phyloP scores from a whole-genome alignment of 1,284 basidiomycete genomes.

The Butyriboletus appendiculatus region DNA sequence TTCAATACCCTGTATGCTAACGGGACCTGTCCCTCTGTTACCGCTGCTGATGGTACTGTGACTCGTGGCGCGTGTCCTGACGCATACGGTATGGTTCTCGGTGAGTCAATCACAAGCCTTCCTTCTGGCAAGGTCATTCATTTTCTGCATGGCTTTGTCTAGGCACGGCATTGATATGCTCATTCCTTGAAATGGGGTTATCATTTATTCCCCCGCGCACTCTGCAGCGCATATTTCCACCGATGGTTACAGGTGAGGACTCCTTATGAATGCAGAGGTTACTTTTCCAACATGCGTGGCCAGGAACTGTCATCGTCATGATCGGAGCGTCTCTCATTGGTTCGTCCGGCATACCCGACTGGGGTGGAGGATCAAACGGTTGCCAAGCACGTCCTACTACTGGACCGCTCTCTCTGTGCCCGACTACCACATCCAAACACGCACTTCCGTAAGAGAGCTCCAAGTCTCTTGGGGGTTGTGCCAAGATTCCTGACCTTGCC shows the following conservation, averaged over 20 bases:
- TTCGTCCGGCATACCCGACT: slow-evolving; percentile 73
- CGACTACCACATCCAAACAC: slow-evolving; percentile 62
- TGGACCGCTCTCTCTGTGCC: slow-evolving; percentile 72
- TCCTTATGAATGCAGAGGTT: not conserved
- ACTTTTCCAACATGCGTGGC: not conserved
- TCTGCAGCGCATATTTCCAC: slow-evolving; percentile 76
- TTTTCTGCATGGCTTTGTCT: not conserved
- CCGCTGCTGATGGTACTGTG: slow-evolving; percentile 58
- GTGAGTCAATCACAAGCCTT: slow-evolving; percentile 34
- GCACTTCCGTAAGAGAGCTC: slow-evolving; percentile 40
- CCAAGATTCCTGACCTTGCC: not conserved
- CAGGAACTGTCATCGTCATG: slow-evolving; percentile 71
- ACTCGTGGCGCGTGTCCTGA: slow-evolving; percentile 72
- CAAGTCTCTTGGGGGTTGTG: no score
- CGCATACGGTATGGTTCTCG: slow-evolving; percentile 76
- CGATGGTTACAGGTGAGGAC: slow-evolving; percentile 69
- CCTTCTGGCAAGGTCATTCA: not conserved
- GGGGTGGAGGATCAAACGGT: slow-evolving; percentile 80
- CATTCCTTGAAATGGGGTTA: slow-evolving; percentile 79
- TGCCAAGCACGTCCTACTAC: slow-evolving; percentile 59
- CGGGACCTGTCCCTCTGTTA: slow-evolving; percentile 72
- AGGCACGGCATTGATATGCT: slow-evolving; percentile 79
- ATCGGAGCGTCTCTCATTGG: slow-evolving; percentile 81
- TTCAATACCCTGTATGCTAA: slow-evolving; percentile 78
- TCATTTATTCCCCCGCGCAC: slow-evolving; percentile 69